Conservation (phyloP, 352 stramenopile species). For the Peronosclerospora sorghi region DNA sequence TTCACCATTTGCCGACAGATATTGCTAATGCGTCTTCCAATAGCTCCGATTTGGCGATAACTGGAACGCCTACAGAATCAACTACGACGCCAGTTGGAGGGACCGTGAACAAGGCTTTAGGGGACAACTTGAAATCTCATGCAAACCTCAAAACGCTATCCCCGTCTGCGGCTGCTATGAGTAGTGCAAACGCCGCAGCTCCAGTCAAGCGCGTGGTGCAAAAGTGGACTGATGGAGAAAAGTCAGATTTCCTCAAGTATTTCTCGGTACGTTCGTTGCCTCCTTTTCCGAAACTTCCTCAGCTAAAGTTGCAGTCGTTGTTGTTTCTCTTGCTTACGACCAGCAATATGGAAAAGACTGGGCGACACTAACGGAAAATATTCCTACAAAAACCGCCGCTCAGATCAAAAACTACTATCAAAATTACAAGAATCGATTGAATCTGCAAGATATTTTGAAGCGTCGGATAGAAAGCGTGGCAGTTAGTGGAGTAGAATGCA, state of each 20-base stretch:
- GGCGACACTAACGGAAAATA: conserved; percentile 74
- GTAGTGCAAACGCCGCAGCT: conserved; percentile 6
- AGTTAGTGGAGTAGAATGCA: conserved; percentile 10
- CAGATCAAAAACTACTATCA: conserved; percentile 92
- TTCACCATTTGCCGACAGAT: conserved; percentile 7
- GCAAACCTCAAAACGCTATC: conserved; percentile 9
- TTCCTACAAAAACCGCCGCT: conserved; percentile 81
- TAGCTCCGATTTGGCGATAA: neutral
- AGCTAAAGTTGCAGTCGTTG: neutral
- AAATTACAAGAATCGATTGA: conserved; percentile 88
- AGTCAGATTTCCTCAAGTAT: conserved; percentile 80
- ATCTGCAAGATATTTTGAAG: conserved; percentile 82
- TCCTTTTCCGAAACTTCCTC: neutral
- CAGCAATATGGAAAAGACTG: conserved; percentile 84
- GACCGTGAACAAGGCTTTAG: conserved; percentile 5
- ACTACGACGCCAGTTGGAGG: conserved; percentile 1
- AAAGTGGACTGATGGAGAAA: conserved; percentile 86
- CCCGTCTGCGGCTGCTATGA: conserved; percentile 6
- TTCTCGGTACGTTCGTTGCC: conserved; percentile 52
- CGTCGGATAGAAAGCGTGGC: conserved; percentile 48
- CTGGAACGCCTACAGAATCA: neutral
- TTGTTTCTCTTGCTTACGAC: conserved; percentile 10
- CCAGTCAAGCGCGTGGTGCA: conserved; percentile 75
- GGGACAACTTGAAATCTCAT: conserved; percentile 7
- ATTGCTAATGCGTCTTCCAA: conserved; percentile 7